A percentile compares a stretch with the other conserved stretches of the same genome.
Evolutionary conservation across 1,284 basidiomycete species (phyloP).

Genomic region (Earliella scabrosa): DNA sequence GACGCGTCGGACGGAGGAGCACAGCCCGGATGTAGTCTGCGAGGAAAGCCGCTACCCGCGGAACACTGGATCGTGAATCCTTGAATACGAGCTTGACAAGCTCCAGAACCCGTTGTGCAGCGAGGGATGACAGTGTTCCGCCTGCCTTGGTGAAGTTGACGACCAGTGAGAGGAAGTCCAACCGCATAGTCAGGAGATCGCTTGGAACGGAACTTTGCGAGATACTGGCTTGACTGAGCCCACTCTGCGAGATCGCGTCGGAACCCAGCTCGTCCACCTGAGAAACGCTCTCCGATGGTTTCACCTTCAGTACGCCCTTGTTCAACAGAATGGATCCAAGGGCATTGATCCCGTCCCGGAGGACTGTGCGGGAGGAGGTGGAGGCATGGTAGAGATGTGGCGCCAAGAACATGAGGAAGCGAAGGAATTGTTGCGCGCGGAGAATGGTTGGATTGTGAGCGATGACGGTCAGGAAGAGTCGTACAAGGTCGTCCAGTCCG

Average conservation of each 20-base stretch:
- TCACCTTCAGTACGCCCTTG: conserved; percentile 51
- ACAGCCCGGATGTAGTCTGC: conserved; percentile 51
- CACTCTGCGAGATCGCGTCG: conserved; percentile 25
- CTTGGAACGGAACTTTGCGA: conserved; percentile 49
- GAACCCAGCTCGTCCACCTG: conserved; percentile 21
- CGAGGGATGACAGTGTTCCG: conserved; percentile 51
- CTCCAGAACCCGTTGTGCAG: conserved; percentile 59
- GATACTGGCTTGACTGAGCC: conserved; percentile 38
- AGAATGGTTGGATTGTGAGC: conserved; percentile 72
- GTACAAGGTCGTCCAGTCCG: conserved; percentile 69
- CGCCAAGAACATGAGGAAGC: conserved; percentile 60
- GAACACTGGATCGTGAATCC: conserved; percentile 47
- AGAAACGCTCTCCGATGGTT: conserved; percentile 41
- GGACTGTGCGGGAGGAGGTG: conserved; percentile 51
- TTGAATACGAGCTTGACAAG: conserved; percentile 63
- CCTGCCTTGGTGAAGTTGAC: conserved; percentile 59
- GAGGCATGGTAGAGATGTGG: conserved; percentile 64
- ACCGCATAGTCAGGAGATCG: conserved; percentile 60
- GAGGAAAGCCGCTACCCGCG: conserved; percentile 53
- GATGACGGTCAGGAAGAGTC: conserved; percentile 79
- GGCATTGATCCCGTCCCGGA: conserved; percentile 73
- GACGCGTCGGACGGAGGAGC: conserved; percentile 48
- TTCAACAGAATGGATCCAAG: conserved; percentile 59
- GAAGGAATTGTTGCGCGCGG: conserved; percentile 72
- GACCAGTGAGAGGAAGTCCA: conserved; percentile 69